Evolutionary conservation across 805 yeast genomes (phyloP).

Genomic region (Vanderwaltozyma polyspora): DNA sequence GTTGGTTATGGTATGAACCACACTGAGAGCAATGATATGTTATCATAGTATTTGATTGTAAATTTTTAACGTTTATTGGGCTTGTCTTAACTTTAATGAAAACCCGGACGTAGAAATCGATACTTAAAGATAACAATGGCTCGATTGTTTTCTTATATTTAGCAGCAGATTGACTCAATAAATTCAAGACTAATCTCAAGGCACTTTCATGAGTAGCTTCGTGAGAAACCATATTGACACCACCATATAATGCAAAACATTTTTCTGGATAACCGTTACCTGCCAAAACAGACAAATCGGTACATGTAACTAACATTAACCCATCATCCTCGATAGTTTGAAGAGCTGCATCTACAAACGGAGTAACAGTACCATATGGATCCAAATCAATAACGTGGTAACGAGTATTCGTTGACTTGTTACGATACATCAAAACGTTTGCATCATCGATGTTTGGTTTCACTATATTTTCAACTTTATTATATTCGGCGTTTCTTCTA

Average conservation of each 20-base stretch:
- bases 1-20: constrained; percentile 59
- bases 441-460: constrained; percentile 79
- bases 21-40: constrained; percentile 84
- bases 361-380: constrained; percentile 96
- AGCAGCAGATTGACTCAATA: constrained; percentile 76
- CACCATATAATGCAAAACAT: constrained; percentile 91
- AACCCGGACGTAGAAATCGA: constrained; percentile 85
- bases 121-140: constrained; percentile 75
- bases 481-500: constrained; percentile 55
- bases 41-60: constrained; percentile 66
- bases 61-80: constrained; percentile 71
- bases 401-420: constrained; percentile 30
- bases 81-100: constrained; percentile 68
- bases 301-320: constrained; percentile 79
- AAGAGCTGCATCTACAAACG: constrained; percentile 86
- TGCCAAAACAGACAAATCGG: constrained; percentile 91
- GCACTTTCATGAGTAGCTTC: constrained; percentile 94
- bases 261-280: constrained; percentile 96
- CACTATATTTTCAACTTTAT: constrained; percentile 47
- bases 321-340: constrained; percentile 81
- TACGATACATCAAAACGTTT: constrained; percentile 60
- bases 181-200: constrained; percentile 64
- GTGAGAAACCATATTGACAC: constrained; percentile 63
- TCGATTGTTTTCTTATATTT: constrained; percentile 78
- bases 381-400: constrained; percentile 89